A percentile compares a stretch with the other conserved stretches of the same genome.
Evolutionary conservation across 2,329 filamentous ascomycete species (phyloP).

Genomic region (Basipetospora chlamydospora): DNA sequence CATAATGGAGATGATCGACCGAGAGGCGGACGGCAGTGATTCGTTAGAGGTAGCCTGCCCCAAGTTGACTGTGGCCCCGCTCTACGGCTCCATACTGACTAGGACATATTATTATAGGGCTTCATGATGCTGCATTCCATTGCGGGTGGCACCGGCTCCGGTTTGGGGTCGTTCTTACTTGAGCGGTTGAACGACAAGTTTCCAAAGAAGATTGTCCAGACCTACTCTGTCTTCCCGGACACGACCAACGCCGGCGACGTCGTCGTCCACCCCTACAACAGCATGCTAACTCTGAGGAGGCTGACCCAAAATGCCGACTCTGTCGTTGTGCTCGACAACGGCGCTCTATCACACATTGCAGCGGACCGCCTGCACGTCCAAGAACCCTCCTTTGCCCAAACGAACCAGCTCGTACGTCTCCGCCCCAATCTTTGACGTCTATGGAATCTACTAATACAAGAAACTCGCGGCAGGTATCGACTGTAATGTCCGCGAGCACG

Average conservation of each 20-base stretch:
- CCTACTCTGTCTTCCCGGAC: constrained; percentile 96
- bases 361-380: constrained; percentile 90
- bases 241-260: constrained; percentile 78
- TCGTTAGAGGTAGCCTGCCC: constrained; percentile 63
- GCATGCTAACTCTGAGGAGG: constrained; percentile 76
- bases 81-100: no score
- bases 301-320: constrained; percentile 94
- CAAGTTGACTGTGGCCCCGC: no score
- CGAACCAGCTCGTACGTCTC: constrained; percentile 73
- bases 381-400: constrained; percentile 91
- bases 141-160: constrained; percentile 88
- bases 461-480: no score
- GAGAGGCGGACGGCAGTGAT: constrained; percentile 94
- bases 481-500: constrained; percentile 96
- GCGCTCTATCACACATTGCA: constrained; percentile 82
- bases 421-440: neutral
- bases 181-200: constrained; percentile 95
- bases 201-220: constrained; percentile 98
- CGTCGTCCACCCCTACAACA: constrained; percentile 97
- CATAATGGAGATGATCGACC: constrained; percentile 98
- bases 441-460: no score
- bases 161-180: constrained; percentile 86
- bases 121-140: constrained; percentile 99
- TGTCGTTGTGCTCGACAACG: constrained; percentile 93
- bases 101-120: no score